Conservation (phyloP, 1,139 yeast genomes). For the Debaryomycetaceae sp. region DNA sequence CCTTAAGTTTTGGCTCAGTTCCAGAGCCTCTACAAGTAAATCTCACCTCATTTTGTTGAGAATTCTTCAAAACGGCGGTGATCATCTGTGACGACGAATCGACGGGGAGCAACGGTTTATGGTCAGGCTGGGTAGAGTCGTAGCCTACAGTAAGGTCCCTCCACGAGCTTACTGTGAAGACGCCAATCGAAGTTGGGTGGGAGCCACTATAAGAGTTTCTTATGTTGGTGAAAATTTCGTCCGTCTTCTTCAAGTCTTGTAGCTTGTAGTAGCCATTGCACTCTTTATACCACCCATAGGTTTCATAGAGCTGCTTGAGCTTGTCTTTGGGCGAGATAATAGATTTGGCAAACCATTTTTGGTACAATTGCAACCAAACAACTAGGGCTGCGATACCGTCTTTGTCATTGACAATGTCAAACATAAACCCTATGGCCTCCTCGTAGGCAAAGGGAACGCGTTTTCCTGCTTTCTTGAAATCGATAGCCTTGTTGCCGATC, state of each 20-base stretch:
- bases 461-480: slow-evolving; percentile 60
- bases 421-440: slow-evolving; percentile 97
- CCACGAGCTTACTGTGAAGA: slow-evolving; percentile 58
- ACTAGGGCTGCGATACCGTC: slow-evolving; percentile 86
- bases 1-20: slow-evolving; percentile 92
- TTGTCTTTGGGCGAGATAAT: slow-evolving; percentile 39
- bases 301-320: slow-evolving; percentile 54
- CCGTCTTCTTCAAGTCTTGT: slow-evolving; percentile 49
- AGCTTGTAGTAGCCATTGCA: slow-evolving; percentile 83
- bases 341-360: slow-evolving; percentile 41
- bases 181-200: slow-evolving; percentile 47
- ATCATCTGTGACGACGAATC: slow-evolving; percentile 84
- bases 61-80: slow-evolving; percentile 47
- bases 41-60: slow-evolving; percentile 42
- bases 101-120: slow-evolving; percentile 62
- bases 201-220: slow-evolving; percentile 40
- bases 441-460: slow-evolving; percentile 87
- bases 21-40: slow-evolving; percentile 94
- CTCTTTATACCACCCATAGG: slow-evolving; percentile 79
- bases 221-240: slow-evolving; percentile 45
- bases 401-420: slow-evolving; percentile 80
- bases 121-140: slow-evolving; percentile 62
- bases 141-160: slow-evolving; percentile 82
- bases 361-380: slow-evolving; percentile 72
- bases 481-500: slow-evolving; percentile 90